phyloP scores from a whole-genome alignment of 2,329 filamentous ascomycete species.

The Onygenales sp. region DNA sequence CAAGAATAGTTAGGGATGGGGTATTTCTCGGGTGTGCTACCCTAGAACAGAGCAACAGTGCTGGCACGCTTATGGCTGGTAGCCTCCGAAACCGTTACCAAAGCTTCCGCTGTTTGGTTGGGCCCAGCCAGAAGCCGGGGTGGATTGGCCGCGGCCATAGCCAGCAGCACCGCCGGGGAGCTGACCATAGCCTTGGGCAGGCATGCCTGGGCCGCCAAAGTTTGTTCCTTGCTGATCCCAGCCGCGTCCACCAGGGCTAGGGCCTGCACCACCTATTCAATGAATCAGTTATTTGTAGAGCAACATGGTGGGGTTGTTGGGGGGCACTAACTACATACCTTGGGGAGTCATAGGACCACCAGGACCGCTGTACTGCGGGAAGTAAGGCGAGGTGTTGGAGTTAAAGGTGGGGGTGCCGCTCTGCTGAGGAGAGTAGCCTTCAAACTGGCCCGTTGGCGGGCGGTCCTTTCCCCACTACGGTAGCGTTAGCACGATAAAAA shows the following conservation, averaged over 20 bases:
- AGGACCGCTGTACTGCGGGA: conserved; percentile 84
- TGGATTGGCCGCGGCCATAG: conserved; percentile 65
- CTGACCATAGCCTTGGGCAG: conserved; percentile 49
- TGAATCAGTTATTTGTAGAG: conserved; percentile 28
- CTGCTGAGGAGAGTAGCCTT: conserved; percentile 75
- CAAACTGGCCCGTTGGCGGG: conserved; percentile 71
- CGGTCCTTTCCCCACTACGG: conserved; percentile 97
- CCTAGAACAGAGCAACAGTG: background rate
- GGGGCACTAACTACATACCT: conserved; percentile 30
- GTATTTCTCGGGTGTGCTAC: background rate
- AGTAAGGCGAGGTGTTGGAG: conserved; percentile 72
- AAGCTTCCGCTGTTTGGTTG: conserved; percentile 41
- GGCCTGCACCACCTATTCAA: conserved; percentile 28
- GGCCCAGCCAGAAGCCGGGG: conserved; percentile 43
- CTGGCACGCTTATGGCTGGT: conserved; percentile 43
- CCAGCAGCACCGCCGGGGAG: conserved; percentile 63
- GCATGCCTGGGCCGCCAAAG: conserved; percentile 34
- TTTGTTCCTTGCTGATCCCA: conserved; percentile 47
- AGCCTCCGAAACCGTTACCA: conserved; percentile 50
- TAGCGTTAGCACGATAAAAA: conserved; percentile 5
- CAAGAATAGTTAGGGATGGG: background rate
- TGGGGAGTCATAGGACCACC: conserved; percentile 52
- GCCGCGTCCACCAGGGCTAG: conserved; percentile 48
- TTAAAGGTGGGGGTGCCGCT: conserved; percentile 58
- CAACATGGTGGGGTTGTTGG: conserved; percentile 4